Evolutionary conservation across 805 yeast genomes (phyloP), one percentile per base, ranked within the genome.

Genomic region (Kodamaea neixiangensis): DNA sequence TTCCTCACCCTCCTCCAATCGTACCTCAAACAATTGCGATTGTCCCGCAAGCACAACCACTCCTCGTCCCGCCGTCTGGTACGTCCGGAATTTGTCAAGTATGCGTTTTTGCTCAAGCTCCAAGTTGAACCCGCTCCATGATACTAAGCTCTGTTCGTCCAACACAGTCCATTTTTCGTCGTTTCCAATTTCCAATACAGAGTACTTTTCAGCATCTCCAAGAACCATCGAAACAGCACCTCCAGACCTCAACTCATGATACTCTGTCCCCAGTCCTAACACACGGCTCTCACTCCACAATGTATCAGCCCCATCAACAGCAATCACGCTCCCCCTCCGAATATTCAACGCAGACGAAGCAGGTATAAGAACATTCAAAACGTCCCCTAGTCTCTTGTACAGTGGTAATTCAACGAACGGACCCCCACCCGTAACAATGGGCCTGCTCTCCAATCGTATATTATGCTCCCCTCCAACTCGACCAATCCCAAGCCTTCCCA

Each of bases 81-180:
- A 46, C 62, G 71, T 53, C 52, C 53, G 21, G 61, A 58, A 59
- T 60, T 69, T 51, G 35, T 44, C 55, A 20, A 59, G 52, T 6
- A 60, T 43, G 11, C 48, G 46, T 10, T 48, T 31, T 10, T 65
- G 61, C 25, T 44, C 31, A 29, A 69, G 46, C 25, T 64, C 54
- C 17, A 76, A 54, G 43, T 65, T 60, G 45, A 66, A 71, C 0
- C 80, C 83, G 0, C 77, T 65, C 82, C 82, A 79, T 5, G 81
- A 80, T 10, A 78, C 64, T 9, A 79, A 52, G 47, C 63, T 63
- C 11, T 66, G 63, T 44, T 68, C 68, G 29, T 65, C 69, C 17
- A 70, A 54, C 14, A 78, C 62, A 5, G 58, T 58, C 84, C 84
- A 80, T 46, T 67, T 68, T 21, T 68, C 64, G 5, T 69, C 56